phyloP scores from a whole-genome alignment of 352 stramenopile species.

The Phytophthora agathidicida region DNA sequence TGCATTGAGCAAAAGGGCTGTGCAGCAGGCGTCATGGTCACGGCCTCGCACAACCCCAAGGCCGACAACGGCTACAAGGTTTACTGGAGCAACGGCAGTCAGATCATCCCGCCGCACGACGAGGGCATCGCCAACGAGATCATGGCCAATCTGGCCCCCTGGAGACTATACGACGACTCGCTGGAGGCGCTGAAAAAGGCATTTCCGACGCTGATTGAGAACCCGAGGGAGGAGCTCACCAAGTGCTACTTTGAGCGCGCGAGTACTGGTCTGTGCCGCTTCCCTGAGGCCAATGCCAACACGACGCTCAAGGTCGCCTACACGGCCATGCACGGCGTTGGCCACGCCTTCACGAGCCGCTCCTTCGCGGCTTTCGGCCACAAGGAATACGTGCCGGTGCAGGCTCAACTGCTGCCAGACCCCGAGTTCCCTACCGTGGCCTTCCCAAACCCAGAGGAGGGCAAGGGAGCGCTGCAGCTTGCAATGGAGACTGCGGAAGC shows the following conservation, averaged over 20 bases:
- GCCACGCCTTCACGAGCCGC: constrained; percentile 90
- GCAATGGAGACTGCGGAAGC: constrained; percentile 90
- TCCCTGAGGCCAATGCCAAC: constrained; percentile 62
- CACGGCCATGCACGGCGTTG: constrained; percentile 99
- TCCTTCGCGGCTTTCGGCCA: constrained; percentile 92
- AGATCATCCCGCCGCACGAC: constrained; percentile 98
- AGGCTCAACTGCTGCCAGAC: constrained; percentile 92
- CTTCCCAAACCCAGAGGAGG: constrained; percentile 99
- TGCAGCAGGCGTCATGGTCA: constrained; percentile 93
- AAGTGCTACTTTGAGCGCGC: constrained; percentile 75
- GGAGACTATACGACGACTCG: constrained; percentile 68
- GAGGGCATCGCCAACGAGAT: constrained; percentile 92
- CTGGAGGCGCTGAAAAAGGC: constrained; percentile 37
- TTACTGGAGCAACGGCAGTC: constrained; percentile 94
- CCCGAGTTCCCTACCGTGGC: constrained; percentile 96
- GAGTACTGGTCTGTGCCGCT: constrained; percentile 61
- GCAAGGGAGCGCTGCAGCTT: constrained; percentile 95
- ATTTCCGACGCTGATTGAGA: constrained; percentile 53
- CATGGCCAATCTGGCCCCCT: constrained; percentile 89
- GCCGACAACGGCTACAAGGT: constrained; percentile 98
- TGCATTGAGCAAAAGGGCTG: constrained; percentile 82
- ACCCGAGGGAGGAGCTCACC: constrained; percentile 76
- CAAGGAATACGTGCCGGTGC: constrained; percentile 87
- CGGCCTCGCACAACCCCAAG: constrained; percentile 98
- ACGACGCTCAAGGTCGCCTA: constrained; percentile 90